These are phyloP conservation scores for Ceratocystis cubensis DNA, from an alignment of 2,329 filamentous ascomycete genomes.

Conservation along the genomic window DNA sequence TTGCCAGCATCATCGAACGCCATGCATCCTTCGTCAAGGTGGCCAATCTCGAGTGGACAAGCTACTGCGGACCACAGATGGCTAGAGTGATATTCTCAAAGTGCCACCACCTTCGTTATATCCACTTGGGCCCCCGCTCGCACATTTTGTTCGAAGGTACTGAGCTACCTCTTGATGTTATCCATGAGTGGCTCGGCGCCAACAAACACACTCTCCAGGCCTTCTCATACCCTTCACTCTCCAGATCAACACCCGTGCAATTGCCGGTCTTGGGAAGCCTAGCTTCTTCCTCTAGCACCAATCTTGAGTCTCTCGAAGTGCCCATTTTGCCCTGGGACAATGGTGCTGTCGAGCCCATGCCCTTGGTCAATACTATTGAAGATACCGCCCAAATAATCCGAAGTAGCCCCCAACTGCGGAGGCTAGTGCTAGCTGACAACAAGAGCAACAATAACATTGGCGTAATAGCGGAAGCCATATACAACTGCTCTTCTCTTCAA, in stretches of 20 bases:
- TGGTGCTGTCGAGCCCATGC: neutral
- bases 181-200: neutral
- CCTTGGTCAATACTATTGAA: neutral
- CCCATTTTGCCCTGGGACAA: neutral
- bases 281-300: neutral
- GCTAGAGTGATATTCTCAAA: neutral
- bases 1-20: neutral
- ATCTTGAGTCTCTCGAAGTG: conserved; percentile 1
- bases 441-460: neutral
- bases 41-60: neutral
- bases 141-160: neutral
- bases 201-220: neutral
- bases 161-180: neutral
- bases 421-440: neutral
- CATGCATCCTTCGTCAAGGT: neutral
- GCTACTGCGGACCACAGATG: neutral
- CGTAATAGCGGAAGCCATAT: neutral
- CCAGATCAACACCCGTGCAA: neutral
- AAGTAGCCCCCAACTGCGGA: neutral
- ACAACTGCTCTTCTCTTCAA: neutral
- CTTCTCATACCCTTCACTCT: neutral
- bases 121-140: neutral
- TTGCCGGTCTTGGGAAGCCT: neutral
- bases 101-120: neutral
- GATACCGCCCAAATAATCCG: neutral